A percentile compares a stretch with the other conserved stretches of the same genome.
These are phyloP conservation scores for Euphorbia schlechtendalii DNA, from an alignment of 441 rosid genomes.

Conservation along the genomic window DNA sequence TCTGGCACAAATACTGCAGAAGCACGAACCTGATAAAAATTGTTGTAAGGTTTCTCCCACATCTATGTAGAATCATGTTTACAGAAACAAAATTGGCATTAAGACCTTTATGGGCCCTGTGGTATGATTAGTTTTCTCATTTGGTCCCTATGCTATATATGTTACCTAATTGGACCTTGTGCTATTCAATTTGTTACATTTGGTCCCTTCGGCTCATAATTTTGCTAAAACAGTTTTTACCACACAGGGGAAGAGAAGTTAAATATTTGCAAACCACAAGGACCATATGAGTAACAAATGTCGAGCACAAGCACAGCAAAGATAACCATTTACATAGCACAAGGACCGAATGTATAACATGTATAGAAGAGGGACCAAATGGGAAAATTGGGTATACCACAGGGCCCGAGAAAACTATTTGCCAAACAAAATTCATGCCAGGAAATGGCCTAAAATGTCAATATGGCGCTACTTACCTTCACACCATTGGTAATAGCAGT, in stretches of 20 bases:
- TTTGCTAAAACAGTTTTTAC: too few relatives aligned
- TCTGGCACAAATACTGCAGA: constrained; percentile 69
- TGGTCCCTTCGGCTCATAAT: not conserved
- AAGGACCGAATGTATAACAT: too few relatives aligned
- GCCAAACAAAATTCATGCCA: too few relatives aligned
- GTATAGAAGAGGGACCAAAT: too few relatives aligned
- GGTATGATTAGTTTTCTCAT: too few relatives aligned
- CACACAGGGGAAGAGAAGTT: too few relatives aligned
- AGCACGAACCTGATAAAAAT: constrained; percentile 47
- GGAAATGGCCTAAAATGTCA: not conserved
- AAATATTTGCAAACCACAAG: too few relatives aligned
- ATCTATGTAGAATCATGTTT: not conserved
- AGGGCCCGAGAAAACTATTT: too few relatives aligned
- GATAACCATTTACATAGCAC: too few relatives aligned
- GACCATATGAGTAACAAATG: too few relatives aligned
- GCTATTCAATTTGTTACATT: not conserved
- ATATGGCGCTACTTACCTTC: constrained; percentile 29
- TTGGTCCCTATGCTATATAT: not conserved
- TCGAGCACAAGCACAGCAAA: too few relatives aligned
- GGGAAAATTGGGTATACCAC: too few relatives aligned
- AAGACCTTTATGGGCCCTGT: not conserved
- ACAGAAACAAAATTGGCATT: not conserved
- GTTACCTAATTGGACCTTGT: not conserved
- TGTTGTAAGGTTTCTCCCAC: not conserved
- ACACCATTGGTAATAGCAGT: constrained; percentile 62